Evolutionary conservation across 768 basidiomycete species (phyloP).

Genomic region (Serendipita sp.): DNA sequence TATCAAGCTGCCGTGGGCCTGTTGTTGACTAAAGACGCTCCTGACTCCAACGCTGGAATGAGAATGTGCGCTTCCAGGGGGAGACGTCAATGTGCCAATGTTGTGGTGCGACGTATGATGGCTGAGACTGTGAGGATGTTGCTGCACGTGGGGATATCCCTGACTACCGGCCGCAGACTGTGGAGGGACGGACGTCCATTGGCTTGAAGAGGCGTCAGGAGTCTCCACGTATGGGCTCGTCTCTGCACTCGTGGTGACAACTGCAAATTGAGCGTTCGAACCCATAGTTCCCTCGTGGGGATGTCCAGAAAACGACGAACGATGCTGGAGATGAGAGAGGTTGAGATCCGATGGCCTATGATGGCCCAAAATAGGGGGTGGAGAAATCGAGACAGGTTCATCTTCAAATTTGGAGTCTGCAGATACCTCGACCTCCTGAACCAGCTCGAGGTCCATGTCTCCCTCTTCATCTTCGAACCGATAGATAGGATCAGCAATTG

Average conservation of each 20-base stretch:
- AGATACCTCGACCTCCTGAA: neutral
- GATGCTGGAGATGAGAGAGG: neutral
- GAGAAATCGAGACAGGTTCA: neutral
- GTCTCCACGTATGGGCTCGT: neutral
- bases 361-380: neutral
- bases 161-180: neutral
- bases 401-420: neutral
- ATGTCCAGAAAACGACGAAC: neutral
- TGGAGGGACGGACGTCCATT: neutral
- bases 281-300: neutral
- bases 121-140: neutral
- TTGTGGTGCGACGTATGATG: neutral
- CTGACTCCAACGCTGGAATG: neutral
- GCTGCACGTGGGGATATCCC: neutral
- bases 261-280: neutral
- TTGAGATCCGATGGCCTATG: neutral
- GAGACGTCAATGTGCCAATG: neutral
- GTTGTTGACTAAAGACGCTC: neutral
- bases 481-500: neutral
- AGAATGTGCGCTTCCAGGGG: neutral
- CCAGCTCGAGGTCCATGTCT: neutral
- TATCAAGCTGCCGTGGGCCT: neutral
- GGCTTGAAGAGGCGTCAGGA: neutral
- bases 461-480: neutral
- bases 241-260: neutral